Base-by-base conservation (phyloP, 495 filamentous ascomycete genomes). In the Penicillium simplicissimum region DNA sequence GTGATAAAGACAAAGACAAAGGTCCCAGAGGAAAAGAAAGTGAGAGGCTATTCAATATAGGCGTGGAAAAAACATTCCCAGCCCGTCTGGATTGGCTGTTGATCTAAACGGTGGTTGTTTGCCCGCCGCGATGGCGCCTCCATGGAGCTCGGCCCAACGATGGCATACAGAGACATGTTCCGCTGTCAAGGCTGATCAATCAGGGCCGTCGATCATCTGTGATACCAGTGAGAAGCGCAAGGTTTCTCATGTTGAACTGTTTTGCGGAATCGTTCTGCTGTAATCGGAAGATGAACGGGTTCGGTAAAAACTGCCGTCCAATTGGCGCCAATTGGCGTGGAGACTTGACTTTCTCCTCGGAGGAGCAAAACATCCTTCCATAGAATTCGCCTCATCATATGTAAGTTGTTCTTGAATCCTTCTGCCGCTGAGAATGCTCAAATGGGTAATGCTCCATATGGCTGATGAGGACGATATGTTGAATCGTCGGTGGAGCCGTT, bases 271-370 rank as follows among this genome's bases (percentile, higher is more conserved):
- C 28, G 28, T 31, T 31, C 28, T 35, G 21, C 21, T 56, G 42
- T 19, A 42, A 54, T 59, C 15, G 35, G 23, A 56, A 31, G 57
- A 15, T 31, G 55, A 58, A 49, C 49, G n/a, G 60, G 14, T 13
- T 0, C 65, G 61, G 65, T 48, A 49, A 58, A 62, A 48, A 59
- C 11, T 64, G 49, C 64, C 58, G 51, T 37, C 67, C 67, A 69
- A 69, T 69, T 25, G 51, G 38, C 42, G 21, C 67, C 67, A 69
- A 69, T 69, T 25, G 51, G 38, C 42, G 21, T 13, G n/a, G 10
- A 8, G 9, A 31, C 5, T 43, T 23, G 15, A 7, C 11, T 9
- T 43, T 52, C 45, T 57, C 47, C 54, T 43, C 45, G 45, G 10
- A 36, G 1, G 31, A 10, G 14, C 19, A 28, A 52, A 40, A 40